Conservation (phyloP, 768 basidiomycete species). For the Daedaleopsis sinensis region DNA sequence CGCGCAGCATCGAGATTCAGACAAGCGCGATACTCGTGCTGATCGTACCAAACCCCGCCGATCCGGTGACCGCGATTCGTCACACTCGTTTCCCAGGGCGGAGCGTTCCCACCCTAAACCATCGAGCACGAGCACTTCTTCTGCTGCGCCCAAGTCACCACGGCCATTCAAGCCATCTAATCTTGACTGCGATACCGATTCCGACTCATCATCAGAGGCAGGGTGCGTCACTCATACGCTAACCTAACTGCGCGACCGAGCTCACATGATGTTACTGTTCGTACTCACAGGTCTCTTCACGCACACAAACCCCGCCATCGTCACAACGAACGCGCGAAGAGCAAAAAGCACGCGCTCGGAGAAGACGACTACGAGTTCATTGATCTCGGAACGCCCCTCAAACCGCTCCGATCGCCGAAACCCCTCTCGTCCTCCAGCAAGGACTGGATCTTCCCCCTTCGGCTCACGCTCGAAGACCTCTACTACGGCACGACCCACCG, state of each 20-base stretch:
- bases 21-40: neutral
- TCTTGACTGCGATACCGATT: constrained; percentile 15
- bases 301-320: constrained; percentile 9
- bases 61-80: constrained; percentile 3
- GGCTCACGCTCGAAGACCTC: constrained; percentile 63
- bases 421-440: constrained; percentile 32
- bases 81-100: neutral
- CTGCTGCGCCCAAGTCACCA: constrained; percentile 14
- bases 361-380: constrained; percentile 33
- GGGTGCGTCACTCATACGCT: constrained; percentile 3
- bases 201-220: constrained; percentile 15
- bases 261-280: constrained; percentile 2
- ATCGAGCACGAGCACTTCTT: neutral
- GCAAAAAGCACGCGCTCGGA: constrained; percentile 21
- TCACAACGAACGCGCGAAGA: constrained; percentile 4
- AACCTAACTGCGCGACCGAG: neutral
- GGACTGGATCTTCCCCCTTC: constrained; percentile 72
- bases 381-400: constrained; percentile 21
- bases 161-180: constrained; percentile 8
- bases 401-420: constrained; percentile 20
- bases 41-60: neutral
- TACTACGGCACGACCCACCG: constrained; percentile 56
- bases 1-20: neutral
- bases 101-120: constrained; percentile 5
- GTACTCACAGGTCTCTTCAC: constrained; percentile 10